Base-by-base conservation (phyloP, 345 rosid genomes). In the Durio zibethinus region DNA sequence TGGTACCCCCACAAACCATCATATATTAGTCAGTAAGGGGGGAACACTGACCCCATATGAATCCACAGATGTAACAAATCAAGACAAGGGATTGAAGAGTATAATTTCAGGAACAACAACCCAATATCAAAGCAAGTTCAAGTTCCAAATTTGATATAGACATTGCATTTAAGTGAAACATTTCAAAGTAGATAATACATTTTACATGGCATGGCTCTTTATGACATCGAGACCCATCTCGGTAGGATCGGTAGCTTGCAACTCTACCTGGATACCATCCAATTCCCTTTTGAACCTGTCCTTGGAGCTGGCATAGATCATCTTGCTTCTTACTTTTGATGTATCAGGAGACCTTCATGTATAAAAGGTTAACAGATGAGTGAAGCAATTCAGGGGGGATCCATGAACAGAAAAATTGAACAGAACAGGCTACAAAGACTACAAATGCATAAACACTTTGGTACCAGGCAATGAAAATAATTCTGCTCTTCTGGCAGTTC, bases 241-340 rank as follows among this genome's bases (percentile, higher is more conserved):
- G 25, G 91, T 83, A 20, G 91, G 91, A 79, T 89, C 93, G 12
- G 90, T 89, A 35, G 93, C 93, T 83, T 89, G 93, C 90, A 89
- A 80, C 79, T 89, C 91, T 15, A 88, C 36, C 84, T 89, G 91
- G 77, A 89, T 88, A 33, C 91, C 93, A 27, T 89, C 93, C 78
- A 88, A 79, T 80, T 89, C 91, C 78, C 91, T 85, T 71, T 86
- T 89, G 80, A 89, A 88, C 81, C 89, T 85, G 85, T 89, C 93
- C 78, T 89, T 89, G 59, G 93, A 85, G 81, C 93, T 89, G 14
- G 93, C 93, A 77, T 89, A 89, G 65, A 89, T 89, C 93, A 89
- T 89, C 87, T 89, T 89, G 87, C 84, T 89, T 82, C 93, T 86
- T 86, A 89, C 93, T 78, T 60, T 86, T 1, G 93, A 65, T 16